Base-by-base conservation (phyloP, 345 rosid species). In the Xanthoceras sorbifolium region DNA sequence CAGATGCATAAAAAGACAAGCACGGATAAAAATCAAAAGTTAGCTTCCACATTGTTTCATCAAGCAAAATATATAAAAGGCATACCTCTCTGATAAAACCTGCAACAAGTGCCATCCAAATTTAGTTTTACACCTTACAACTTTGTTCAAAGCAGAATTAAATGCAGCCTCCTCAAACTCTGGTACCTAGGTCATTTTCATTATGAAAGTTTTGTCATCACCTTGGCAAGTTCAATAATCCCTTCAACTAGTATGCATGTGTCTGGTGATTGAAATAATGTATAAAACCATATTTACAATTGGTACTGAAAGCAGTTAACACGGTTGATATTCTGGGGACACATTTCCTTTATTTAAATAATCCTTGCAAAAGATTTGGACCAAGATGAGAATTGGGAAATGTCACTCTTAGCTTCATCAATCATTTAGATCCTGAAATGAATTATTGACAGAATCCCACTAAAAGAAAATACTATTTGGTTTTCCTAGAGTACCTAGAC, bases 131-230 rank as follows among this genome's bases (percentile, higher is more conserved):
- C 97, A 93, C 77, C 80, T 91, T 73, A 87, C 90, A 67, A 93
- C 93, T 82, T 87, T 80, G 80, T 93, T 91, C 74, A 85, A 60
- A 76, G 94, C 92, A 36, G 95, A 89, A 75, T 32, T 67, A 76
- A 93, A 94, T 44, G 97, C 97, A 85, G 92, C 94, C 87, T 94
- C 89, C 87, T 94, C 97, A 83, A 94, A 94, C 79, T 94, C 95
- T 32, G 97, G 93, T 46, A 94, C 94, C 98, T 91, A 84, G 67
- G 72, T 78, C 36, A 76, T 40, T 81, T 67, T 57, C 61, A 73
- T 28, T 14, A 77, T 17, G 64, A 26, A 52, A 60, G 42, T 74
- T 63, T 44, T 61, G 70, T 80, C 77, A 72, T n/a, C 57, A 59
- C 46, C 60, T 25, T 69, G 62, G 6, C 67, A 62, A 73, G 46